Base-by-base conservation (phyloP, 78 protist species). In the Dictyostelium firmibasis region DNA sequence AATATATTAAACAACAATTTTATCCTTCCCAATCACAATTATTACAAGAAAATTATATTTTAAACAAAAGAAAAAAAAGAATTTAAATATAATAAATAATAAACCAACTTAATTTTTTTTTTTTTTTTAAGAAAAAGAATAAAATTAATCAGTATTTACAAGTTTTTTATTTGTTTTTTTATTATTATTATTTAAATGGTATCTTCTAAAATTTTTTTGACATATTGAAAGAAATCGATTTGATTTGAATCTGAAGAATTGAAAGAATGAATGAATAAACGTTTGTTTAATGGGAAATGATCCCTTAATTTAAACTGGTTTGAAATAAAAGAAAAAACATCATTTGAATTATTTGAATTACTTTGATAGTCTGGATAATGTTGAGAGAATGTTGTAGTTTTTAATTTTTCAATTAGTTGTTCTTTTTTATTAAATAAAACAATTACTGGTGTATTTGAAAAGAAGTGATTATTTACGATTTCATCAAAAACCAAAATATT, bases 381-480 rank as follows among this genome's bases (percentile, higher is more conserved):
- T 9, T 25, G 67, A 0, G 41, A 20, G 7, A 78, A 79, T 23
- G 76, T 60, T 27, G 33, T 77, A 0, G 29, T 62, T 53, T 86
- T 83, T 64, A 96, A 62, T 74, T 97, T 96, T 53, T 97, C 91
- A 20, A 33, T 53, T 29, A 96, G 96, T 25, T 89, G 92, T 67
- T 97, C 97, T 50, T 41, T 43, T 83, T 97, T 96, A 83, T 93
- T 97, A 8, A 96, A 35, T 82, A 96, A 47, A 29, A 96, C 72
- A 23, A 96, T 53, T 35, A 96, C 91, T 16, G 95, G 43, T 9
- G 95, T 91, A 75, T 70, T 76, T 44, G 67, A 44, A 79, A 78
- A 88, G 36, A 60, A 78, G 38, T 67, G 57, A 79, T 79, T 78
- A 79, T 88, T 88, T 11, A 88, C 72, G 79, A 79, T 88, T 57